phyloP scores from a whole-genome alignment of 2,329 filamentous ascomycete species.

The Sphaerulina populicola region DNA sequence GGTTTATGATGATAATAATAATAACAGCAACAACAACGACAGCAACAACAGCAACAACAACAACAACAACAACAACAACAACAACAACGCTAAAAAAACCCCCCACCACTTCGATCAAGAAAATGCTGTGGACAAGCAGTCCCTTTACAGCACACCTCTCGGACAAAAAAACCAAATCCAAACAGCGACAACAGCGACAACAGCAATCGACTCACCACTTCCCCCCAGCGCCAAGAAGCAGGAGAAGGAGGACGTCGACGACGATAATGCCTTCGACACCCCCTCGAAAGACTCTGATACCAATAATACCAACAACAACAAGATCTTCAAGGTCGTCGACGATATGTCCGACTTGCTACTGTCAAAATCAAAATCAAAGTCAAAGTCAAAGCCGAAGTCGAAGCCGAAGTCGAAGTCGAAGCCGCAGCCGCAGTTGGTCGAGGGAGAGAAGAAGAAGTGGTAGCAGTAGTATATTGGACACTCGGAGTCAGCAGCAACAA shows the following conservation, averaged over 20 bases:
- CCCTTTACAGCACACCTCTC: constrained; percentile 11
- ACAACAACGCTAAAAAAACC: constrained; percentile 1
- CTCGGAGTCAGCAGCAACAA: background rate
- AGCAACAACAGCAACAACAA: constrained; percentile 3
- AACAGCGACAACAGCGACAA: background rate
- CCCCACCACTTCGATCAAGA: background rate
- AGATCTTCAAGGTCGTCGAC: constrained; percentile 3
- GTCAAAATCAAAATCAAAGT: no score
- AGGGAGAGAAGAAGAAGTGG: background rate
- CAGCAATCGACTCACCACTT: constrained; percentile 2
- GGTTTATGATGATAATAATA: no score
- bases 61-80: background rate
- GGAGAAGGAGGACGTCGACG: no score
- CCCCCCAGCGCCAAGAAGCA: background rate
- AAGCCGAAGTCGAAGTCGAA: background rate
- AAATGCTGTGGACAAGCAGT: constrained; percentile 6
- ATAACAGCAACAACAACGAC: background rate
- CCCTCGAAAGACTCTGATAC: constrained; percentile 1
- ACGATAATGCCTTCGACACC: background rate
- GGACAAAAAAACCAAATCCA: constrained; percentile 2
- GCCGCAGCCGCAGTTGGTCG: background rate
- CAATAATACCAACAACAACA: no score
- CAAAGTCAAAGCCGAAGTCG: background rate
- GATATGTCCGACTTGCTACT: constrained; percentile 1
- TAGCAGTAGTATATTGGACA: background rate